phyloP scores from a whole-genome alignment of 495 filamentous ascomycete genomes.

The Hyphodiscus hymeniophilus region DNA sequence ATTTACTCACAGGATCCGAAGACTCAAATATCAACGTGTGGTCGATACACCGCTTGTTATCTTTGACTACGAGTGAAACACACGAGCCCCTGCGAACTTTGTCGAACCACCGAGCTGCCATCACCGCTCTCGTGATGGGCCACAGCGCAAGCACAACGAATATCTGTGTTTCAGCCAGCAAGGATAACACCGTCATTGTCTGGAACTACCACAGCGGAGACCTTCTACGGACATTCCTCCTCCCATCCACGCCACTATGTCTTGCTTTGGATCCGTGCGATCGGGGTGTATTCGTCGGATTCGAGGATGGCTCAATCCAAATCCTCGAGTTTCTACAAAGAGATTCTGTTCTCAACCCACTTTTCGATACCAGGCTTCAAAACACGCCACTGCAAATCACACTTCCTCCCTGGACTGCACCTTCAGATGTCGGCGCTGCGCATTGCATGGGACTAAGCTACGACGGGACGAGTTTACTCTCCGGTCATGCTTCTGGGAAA shows the following conservation, averaged over 20 bases:
- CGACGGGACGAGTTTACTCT: slow-evolving; percentile 71
- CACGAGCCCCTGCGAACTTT: slow-evolving; percentile 58
- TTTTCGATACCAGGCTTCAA: slow-evolving; percentile 47
- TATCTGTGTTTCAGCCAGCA: slow-evolving; percentile 67
- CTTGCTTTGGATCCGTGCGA: slow-evolving; percentile 75
- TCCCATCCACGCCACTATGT: slow-evolving; percentile 62
- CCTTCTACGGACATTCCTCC: slow-evolving; percentile 68
- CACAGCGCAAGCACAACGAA: slow-evolving; percentile 61
- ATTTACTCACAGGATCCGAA: slow-evolving; percentile 78
- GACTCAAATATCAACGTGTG: slow-evolving; percentile 89
- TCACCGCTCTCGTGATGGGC: slow-evolving; percentile 61
- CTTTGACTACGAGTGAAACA: slow-evolving; percentile 42
- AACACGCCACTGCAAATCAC: slow-evolving; percentile 51
- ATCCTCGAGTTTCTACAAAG: slow-evolving; percentile 65
- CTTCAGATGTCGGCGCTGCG: slow-evolving; percentile 51
- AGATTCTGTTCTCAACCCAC: slow-evolving; percentile 34
- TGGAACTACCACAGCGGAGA: slow-evolving; percentile 83
- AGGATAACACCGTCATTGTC: slow-evolving; percentile 72
- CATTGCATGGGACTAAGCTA: slow-evolving; percentile 63
- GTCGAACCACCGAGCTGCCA: slow-evolving; percentile 69
- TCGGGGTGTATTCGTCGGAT: slow-evolving; percentile 71
- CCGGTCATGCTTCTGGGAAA: slow-evolving; percentile 74
- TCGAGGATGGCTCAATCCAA: slow-evolving; percentile 77
- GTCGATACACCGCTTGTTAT: slow-evolving; percentile 66
- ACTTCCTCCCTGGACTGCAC: slow-evolving; percentile 50